Evolutionary conservation across 163 green algal genomes (phyloP), one percentile per base, ranked within the genome.

Genomic region (Scenedesmus sp.): DNA sequence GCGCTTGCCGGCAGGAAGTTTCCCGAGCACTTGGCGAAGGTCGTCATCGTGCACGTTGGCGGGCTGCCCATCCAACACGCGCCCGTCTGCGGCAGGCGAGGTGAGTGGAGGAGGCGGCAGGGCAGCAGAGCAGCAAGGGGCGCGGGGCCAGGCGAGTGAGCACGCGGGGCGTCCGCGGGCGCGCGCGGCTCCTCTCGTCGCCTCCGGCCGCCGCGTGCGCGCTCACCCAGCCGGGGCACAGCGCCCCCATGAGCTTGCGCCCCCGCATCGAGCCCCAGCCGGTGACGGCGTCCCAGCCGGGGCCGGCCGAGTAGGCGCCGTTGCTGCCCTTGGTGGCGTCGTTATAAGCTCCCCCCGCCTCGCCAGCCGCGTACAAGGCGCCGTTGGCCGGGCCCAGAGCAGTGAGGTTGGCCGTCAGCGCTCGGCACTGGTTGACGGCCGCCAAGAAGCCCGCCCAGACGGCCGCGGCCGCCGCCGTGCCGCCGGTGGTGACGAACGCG

Each of bases 171-270:
- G n/a, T n/a, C n/a, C n/a, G n/a, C n/a, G n/a, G n/a, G n/a, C n/a
- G n/a, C n/a, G n/a, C n/a, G n/a, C n/a, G n/a, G n/a, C n/a, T n/a
- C n/a, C n/a, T n/a, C n/a, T n/a, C n/a, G n/a, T n/a, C n/a, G n/a
- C n/a, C n/a, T n/a, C n/a, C n/a, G n/a, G n/a, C n/a, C n/a, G n/a
- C n/a, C n/a, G n/a, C n/a, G n/a, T 44, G 13, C 4, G 18, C 42
- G 57, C 63, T 71, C 50, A 71, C 63, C 36, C 44, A 71, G 26
- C 63, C 63, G 17, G 63, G 39, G 39, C 63, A 71, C 13, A 71
- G 42, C 9, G n/a, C 13, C n/a, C 22, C 18, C 22, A 20, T 71
- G 11, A 71, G 22, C 39, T 29, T 42, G 17, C 39, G 39, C 11
- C 63, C 63, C 18, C 44, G 14, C 63, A 71, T 58, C 3, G 34